These are phyloP conservation scores for Fusarium pilosicola DNA, from an alignment of 2,329 filamentous ascomycete genomes.

Conservation along the genomic window DNA sequence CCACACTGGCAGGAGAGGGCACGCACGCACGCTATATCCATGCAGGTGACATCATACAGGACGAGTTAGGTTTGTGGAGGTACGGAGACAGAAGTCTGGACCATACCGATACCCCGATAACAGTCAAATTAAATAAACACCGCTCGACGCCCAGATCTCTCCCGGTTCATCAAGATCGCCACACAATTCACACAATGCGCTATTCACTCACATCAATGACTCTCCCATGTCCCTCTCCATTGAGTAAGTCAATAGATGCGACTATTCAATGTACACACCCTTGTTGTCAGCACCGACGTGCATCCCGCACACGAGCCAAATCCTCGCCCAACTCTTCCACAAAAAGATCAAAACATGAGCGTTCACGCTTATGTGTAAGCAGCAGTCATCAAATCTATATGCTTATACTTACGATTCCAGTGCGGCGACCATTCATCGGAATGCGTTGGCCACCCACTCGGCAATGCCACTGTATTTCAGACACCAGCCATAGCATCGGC, in stretches of 20 bases:
- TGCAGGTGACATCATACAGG: neutral
- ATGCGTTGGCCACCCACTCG: neutral
- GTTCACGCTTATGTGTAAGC: neutral
- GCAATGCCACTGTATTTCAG: neutral
- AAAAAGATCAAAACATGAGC: neutral
- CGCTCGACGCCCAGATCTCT: neutral
- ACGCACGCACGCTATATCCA: neutral
- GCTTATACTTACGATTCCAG: neutral
- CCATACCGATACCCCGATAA: neutral
- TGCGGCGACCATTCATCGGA: neutral
- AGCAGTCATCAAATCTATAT: fast-evolving
- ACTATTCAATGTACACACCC: neutral
- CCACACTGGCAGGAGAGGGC: too few species aligned
- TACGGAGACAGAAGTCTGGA: neutral
- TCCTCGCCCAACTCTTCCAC: neutral
- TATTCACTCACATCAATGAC: neutral
- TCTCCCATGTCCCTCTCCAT: neutral
- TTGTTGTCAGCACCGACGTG: neutral
- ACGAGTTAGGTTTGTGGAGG: neutral
- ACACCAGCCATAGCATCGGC: neutral
- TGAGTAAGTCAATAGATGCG: neutral
- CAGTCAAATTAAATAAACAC: neutral
- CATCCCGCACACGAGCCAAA: neutral
- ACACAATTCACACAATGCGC: neutral
- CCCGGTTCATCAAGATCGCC: neutral